Evolutionary conservation across 768 basidiomycete species (phyloP), one percentile per base, ranked within the genome.

Genomic region (Clavulina sp.): DNA sequence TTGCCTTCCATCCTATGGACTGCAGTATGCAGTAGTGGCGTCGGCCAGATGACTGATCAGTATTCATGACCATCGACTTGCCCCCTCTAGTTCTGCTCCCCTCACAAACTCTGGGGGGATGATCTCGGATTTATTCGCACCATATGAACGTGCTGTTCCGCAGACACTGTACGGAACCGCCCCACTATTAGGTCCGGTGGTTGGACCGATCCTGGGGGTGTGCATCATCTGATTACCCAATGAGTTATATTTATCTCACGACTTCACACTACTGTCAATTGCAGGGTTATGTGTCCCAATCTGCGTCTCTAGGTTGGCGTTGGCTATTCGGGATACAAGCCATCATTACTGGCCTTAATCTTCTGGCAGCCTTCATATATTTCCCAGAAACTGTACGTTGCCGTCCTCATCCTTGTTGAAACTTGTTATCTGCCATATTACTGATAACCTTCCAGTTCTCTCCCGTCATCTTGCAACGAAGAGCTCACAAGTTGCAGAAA

Each of bases 121-220:
- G n/a, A 66, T 79, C 33, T 65, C 72, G 46, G 77, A 79, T 55
- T 73, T 79, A 52, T 79, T 75, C 70, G 70, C 65, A 49, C 66
- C 75, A 32, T 69, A 72, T 52, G 77, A 81, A 59, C 71, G 78
- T 26, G 77, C 75, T 13, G 60, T 77, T 19, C 77, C 78, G 32
- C 71, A 74, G 5, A 70, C 73, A 18, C 66, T 80, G 19, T 80
- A 79, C 61, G 70, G 75, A 1, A 70, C 71, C 9, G 18, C 76
- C 71, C 47, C 77, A 69, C 43, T 80, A 73, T 58, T 71, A 3
- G 63, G 60, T 33, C 60, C 62, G 9, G 76, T 78, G 4, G 65
- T 77, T n/a, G 79, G 80, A 1, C 79, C 80, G 2, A 72, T 84
- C 50, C 72, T 79, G 26, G 77, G 80, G 21, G 78, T 77, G n/a